A percentile compares a stretch with the other conserved stretches of the same genome.
Evolutionary conservation across 2,329 filamentous ascomycete species (phyloP).

Genomic region (Colletotrichum sublineola): DNA sequence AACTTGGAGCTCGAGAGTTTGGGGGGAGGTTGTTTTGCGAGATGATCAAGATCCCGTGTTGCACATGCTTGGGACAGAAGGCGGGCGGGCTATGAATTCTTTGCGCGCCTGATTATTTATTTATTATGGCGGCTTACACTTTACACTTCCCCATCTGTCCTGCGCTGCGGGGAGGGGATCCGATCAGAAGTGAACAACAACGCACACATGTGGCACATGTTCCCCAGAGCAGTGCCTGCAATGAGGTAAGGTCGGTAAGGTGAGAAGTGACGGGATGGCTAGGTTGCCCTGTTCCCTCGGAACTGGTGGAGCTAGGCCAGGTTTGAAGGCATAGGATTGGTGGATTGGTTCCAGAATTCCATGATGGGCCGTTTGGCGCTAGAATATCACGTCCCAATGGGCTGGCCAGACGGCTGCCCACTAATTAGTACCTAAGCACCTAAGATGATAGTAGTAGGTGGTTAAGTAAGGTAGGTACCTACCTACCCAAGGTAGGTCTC

Average conservation of each 20-base stretch:
- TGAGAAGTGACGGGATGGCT: constrained; percentile 39
- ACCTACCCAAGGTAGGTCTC: no score
- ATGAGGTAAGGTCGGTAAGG: constrained; percentile 30
- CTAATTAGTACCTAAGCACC: neutral
- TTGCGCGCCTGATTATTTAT: constrained; percentile 10
- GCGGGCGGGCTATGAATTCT: neutral
- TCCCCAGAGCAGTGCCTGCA: constrained; percentile 4
- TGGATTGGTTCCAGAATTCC: constrained; percentile 31
- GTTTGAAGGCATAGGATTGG: constrained; percentile 30
- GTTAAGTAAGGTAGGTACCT: no score
- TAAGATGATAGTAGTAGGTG: neutral
- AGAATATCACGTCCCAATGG: constrained; percentile 37
- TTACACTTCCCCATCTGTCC: neutral
- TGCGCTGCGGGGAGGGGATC: neutral
- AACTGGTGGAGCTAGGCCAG: constrained; percentile 8
- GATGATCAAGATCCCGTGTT: constrained; percentile 17
- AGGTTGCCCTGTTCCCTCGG: neutral
- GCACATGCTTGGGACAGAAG: constrained; percentile 27
- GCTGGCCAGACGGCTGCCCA: neutral
- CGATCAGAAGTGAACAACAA: constrained; percentile 6
- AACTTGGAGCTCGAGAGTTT: constrained; percentile 9
- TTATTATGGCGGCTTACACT: constrained; percentile 3
- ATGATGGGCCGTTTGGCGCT: constrained; percentile 35
- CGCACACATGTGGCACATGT: constrained; percentile 20
- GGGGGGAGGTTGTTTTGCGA: constrained; percentile 23